Evolutionary conservation across 495 filamentous ascomycete genomes (phyloP).

Genomic region (Talaromyces thailandensis): DNA sequence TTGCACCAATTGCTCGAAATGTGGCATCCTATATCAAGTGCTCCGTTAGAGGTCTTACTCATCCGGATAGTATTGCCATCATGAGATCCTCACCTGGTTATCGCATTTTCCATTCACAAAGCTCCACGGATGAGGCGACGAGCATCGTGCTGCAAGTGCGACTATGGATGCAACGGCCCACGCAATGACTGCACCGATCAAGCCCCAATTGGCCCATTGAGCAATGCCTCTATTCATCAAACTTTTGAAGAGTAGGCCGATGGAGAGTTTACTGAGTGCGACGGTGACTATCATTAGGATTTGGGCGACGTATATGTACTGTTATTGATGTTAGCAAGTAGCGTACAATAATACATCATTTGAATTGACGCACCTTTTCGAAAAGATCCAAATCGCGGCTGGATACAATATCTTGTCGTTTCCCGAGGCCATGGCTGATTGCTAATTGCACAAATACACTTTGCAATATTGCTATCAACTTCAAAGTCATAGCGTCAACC

Average conservation of each 20-base stretch:
- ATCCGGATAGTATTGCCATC: background rate
- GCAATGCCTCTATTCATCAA: constrained; percentile 15
- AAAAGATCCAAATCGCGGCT: constrained; percentile 6
- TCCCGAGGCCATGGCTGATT: constrained; percentile 18
- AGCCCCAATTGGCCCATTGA: constrained; percentile 7
- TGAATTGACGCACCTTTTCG: constrained; percentile 11
- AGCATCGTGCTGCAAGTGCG: constrained; percentile 16
- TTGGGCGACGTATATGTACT: constrained; percentile 23
- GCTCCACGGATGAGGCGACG: constrained; percentile 17
- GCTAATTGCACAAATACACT: constrained; percentile 19
- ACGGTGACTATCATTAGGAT: constrained; percentile 17
- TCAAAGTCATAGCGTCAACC: too few species aligned
- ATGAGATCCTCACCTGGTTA: constrained; percentile 10
- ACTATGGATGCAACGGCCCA: constrained; percentile 19
- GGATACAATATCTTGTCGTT: constrained; percentile 10
- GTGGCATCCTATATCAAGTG: constrained; percentile 9
- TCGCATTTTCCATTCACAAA: constrained; percentile 12
- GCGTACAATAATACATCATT: background rate
- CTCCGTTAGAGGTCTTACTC: background rate
- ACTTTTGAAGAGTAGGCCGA: constrained; percentile 16
- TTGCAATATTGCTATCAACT: constrained; percentile 17
- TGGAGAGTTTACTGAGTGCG: constrained; percentile 16
- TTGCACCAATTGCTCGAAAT: constrained; percentile 12
- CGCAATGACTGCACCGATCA: constrained; percentile 15
- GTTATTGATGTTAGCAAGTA: background rate